These are phyloP conservation scores for Candida albicans DNA, from an alignment of 1,139 yeast genomes.

Conservation along the genomic window DNA sequence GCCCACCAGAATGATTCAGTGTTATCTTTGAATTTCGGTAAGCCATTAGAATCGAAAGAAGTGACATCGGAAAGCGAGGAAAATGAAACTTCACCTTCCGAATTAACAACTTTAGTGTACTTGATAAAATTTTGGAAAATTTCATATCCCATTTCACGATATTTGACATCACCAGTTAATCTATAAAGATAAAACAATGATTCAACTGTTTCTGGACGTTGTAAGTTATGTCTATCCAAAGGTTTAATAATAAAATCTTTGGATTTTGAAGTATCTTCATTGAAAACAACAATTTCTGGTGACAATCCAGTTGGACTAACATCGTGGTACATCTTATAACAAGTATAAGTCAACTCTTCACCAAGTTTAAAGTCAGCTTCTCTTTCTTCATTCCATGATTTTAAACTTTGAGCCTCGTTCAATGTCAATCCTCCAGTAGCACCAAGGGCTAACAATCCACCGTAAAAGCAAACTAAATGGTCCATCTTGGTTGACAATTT, in stretches of 20 bases:
- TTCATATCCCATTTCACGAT: constrained; percentile 89
- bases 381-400: constrained; percentile 37
- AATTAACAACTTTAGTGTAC: constrained; percentile 52
- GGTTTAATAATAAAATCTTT: constrained; percentile 69
- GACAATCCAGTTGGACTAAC: constrained; percentile 70
- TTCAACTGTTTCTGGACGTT: constrained; percentile 94
- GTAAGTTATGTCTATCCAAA: constrained; percentile 77
- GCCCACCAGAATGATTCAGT: constrained; percentile 95
- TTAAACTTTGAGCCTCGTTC: constrained; percentile 36
- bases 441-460: constrained; percentile 87
- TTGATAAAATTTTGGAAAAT: constrained; percentile 71
- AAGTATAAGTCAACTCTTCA: constrained; percentile 73
- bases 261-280: constrained; percentile 33
- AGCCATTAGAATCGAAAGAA: constrained; percentile 33
- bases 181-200: constrained; percentile 79
- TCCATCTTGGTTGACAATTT: constrained; percentile 81
- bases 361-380: constrained; percentile 65
- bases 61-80: constrained; percentile 70
- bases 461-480: constrained; percentile 89
- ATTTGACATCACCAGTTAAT: constrained; percentile 76
- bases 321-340: constrained; percentile 79
- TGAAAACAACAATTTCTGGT: constrained; percentile 88
- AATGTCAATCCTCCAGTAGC: constrained; percentile 71
- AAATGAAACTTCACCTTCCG: constrained; percentile 59
- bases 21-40: constrained; percentile 61